Percentiles rank a stretch among this genome's conserved stretches.
phyloP scores from a whole-genome alignment of 768 basidiomycete genomes.

The Russula olivacea region DNA sequence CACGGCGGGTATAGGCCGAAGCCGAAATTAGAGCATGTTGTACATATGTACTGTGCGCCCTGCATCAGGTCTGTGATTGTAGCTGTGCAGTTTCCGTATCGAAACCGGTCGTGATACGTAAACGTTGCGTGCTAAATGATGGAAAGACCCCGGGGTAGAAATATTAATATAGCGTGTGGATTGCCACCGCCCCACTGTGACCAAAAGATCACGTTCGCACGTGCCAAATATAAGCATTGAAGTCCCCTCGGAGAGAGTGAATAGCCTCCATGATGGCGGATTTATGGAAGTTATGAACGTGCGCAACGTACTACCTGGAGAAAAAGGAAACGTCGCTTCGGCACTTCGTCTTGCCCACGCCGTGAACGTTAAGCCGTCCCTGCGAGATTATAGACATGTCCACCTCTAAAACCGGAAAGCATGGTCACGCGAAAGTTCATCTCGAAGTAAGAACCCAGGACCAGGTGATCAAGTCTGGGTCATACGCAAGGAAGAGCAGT shows the following conservation, averaged over 20 bases:
- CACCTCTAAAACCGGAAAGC: conserved; percentile 74
- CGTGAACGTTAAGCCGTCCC: conserved; percentile 18
- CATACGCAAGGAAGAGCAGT: neutral
- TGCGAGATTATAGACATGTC: conserved; percentile 27
- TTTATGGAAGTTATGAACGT: too few relatives aligned
- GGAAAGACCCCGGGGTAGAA: neutral
- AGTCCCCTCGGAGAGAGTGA: too few relatives aligned
- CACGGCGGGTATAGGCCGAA: neutral
- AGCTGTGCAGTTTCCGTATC: neutral
- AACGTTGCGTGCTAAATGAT: neutral
- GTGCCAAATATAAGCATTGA: too few relatives aligned
- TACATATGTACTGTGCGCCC: neutral
- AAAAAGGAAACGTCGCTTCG: too few relatives aligned
- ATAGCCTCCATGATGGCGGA: too few relatives aligned
- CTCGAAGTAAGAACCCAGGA: conserved; percentile 44
- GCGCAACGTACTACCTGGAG: too few relatives aligned
- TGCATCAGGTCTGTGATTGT: neutral
- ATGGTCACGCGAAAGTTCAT: conserved; percentile 98
- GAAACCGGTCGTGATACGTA: neutral
- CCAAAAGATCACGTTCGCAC: too few relatives aligned
- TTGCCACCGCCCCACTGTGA: too few relatives aligned
- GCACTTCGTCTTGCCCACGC: neutral
- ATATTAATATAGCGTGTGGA: neutral
- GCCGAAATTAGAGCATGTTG: neutral
- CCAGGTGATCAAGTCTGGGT: neutral